Evolutionary conservation across 306 rosid species (phyloP).

Genomic region (Pyrus bretschneideri): DNA sequence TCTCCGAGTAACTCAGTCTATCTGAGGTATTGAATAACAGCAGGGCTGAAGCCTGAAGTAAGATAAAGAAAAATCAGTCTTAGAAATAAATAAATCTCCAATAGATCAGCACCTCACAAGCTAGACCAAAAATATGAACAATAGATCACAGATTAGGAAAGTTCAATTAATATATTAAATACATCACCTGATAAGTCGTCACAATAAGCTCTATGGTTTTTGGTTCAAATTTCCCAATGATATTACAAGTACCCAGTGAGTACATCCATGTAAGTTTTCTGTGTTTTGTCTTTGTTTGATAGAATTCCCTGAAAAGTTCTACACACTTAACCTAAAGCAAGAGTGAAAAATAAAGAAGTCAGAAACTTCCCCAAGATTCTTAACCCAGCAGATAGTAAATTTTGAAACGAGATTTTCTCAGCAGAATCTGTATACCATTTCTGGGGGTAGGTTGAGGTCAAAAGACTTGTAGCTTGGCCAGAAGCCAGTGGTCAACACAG

Average conservation of each 20-base stretch:
- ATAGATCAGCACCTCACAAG: background rate
- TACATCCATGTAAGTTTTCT: conserved; percentile 51
- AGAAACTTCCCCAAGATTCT: background rate
- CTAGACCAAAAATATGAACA: background rate
- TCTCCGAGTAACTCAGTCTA: conserved; percentile 46
- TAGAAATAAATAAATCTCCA: background rate
- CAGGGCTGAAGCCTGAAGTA: conserved; percentile 70
- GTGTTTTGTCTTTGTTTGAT: conserved; percentile 47
- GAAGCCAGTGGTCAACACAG: conserved; percentile 47
- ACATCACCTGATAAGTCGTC: conserved; percentile 42
- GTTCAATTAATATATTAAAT: background rate
- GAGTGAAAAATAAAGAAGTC: background rate
- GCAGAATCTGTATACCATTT: conserved; percentile 26
- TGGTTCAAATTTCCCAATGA: conserved; percentile 42
- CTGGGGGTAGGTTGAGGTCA: conserved; percentile 49
- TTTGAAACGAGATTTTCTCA: background rate
- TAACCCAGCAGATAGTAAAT: background rate
- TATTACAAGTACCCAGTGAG: conserved; percentile 45
- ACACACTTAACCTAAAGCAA: conserved; percentile 38
- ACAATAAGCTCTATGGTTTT: conserved; percentile 45
- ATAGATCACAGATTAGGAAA: background rate
- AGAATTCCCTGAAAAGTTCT: conserved; percentile 43
- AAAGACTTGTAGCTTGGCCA: conserved; percentile 56
- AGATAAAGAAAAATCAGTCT: background rate
- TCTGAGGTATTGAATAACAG: conserved; percentile 52